Evolutionary conservation across 164 flowering plant species (phyloP), one percentile per base, ranked within the genome.

Genomic region (Kalanchoe fedtschenkoi): DNA sequence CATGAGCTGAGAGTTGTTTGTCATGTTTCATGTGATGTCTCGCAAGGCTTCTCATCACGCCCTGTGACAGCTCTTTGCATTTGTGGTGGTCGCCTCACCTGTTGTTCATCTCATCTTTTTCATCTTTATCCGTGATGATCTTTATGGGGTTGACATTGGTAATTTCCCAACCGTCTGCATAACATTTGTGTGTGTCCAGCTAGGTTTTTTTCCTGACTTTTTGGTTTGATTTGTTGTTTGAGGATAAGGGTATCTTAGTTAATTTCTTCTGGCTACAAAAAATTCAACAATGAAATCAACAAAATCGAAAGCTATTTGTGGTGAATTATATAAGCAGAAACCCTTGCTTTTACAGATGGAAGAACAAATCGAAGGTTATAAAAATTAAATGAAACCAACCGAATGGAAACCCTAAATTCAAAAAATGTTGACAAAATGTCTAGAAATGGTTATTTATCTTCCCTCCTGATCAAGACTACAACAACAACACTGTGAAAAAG

Each of bases 11-110:
- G 30, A 44, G n/a, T 47, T 47, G 13, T 26, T 51, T 51, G 54
- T 47, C 54, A 21, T 47, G 54, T 47, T 47, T 47, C 54, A 47
- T 22, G 54, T 47, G 54, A 47, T 47, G 21, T 47, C 54, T 47
- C 54, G 21, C 28, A 4, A 22, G 54, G 54, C 11, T 47, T 22
- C n/a, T n/a, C n/a, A n/a, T n/a, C 54, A 21, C 24, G 29, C 24
- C 54, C 29, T 5, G 21, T 47, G 54, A 47, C 54, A 47, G 54
- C 30, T 47, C 54, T 47, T 15, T 21, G 3, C 26, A n/a, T 51
- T 5, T 51, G 13, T 44, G 53, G 53, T 44, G 22, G 24, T 26
- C 53, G n/a, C n/a, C n/a, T n/a, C n/a, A n/a, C n/a, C n/a, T n/a
- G n/a, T n/a, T 44, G 54, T 47, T 47, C 29, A 47, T 22, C 54